Conservation (phyloP, 371 early-diverging fungal genomes). For the Catenaria anguillulae region DNA sequence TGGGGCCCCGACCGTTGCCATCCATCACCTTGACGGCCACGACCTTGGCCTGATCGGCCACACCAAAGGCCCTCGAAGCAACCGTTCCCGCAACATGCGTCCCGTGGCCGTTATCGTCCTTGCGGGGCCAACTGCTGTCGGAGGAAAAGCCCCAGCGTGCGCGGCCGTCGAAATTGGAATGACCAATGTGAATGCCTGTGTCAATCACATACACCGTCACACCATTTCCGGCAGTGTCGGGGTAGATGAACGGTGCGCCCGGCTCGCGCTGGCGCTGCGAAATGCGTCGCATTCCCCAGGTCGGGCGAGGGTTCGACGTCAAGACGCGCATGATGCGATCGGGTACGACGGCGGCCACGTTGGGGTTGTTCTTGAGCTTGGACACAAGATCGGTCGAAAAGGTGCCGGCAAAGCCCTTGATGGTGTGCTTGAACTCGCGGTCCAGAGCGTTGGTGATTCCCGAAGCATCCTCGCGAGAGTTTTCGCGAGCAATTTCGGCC, state of each 20-base stretch:
- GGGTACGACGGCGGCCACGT: slow-evolving; percentile 17
- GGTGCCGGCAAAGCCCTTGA: slow-evolving; percentile 1
- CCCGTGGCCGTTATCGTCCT: slow-evolving; percentile 6
- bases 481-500: not conserved
- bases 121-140: not conserved
- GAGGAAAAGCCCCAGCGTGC: not conserved
- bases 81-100: slow-evolving; percentile 19
- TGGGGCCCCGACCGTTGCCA: slow-evolving; percentile 16
- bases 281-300: slow-evolving; percentile 18
- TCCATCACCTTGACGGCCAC: slow-evolving; percentile 47
- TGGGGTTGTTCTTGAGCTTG: not conserved
- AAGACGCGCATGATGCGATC: slow-evolving; percentile 7
- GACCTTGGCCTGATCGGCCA: slow-evolving; percentile 49
- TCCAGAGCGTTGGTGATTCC: too few relatives aligned
- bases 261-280: slow-evolving; percentile 7
- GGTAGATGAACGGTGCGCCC: slow-evolving; percentile 4
- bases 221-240: slow-evolving; percentile 22
- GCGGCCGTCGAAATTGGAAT: slow-evolving; percentile 1
- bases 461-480: not conserved
- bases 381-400: not conserved
- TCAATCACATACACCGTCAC: slow-evolving; percentile 6
- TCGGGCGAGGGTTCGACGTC: not conserved
- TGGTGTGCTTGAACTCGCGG: not conserved
- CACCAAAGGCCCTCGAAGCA: slow-evolving; percentile 44
- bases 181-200: not conserved